phyloP scores from a whole-genome alignment of 768 basidiomycete genomes.

The Omphalotus guepiniiformis region DNA sequence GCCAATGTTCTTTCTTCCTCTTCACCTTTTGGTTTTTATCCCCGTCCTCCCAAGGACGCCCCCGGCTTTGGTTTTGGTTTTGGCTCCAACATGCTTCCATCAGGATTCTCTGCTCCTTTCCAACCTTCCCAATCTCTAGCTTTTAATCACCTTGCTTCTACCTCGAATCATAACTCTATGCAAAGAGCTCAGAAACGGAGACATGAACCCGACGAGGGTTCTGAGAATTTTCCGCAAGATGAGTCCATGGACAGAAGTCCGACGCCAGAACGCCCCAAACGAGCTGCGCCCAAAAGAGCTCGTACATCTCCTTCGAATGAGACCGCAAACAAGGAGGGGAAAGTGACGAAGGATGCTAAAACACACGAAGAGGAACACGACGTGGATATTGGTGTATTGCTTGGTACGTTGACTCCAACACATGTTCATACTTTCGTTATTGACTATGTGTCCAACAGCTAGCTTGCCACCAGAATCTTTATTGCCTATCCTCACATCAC shows the following conservation, averaged over 20 bases:
- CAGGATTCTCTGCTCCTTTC: conserved; percentile 32
- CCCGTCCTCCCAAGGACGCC: conserved; percentile 53
- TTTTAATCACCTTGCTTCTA: conserved; percentile 53
- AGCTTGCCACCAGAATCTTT: conserved; percentile 75
- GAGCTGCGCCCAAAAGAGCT: conserved; percentile 64
- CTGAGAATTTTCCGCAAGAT: conserved; percentile 44
- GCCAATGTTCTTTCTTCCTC: conserved; percentile 62
- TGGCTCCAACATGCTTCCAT: conserved; percentile 37
- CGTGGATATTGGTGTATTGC: conserved; percentile 73
- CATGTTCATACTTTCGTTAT: conserved; percentile 4
- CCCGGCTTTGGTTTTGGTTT: conserved; percentile 76
- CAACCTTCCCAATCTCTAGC: conserved; percentile 39
- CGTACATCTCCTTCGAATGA: conserved; percentile 36
- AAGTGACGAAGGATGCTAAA: conserved; percentile 47
- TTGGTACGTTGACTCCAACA: conserved; percentile 49
- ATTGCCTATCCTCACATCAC: conserved; percentile 65
- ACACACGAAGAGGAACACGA: conserved; percentile 46
- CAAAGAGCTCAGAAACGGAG: conserved; percentile 56
- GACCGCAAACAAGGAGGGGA: conserved; percentile 34
- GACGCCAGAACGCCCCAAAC: conserved; percentile 74
- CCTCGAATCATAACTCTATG: conserved; percentile 37
- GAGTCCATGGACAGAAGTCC: conserved; percentile 84
- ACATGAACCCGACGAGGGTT: conserved; percentile 66
- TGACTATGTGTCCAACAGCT: conserved; percentile 40
- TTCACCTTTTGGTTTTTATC: conserved; percentile 61